Percentiles rank a stretch among this genome's conserved stretches.
phyloP scores from a whole-genome alignment of 176 grass and related monocot species.

The Lolium perenne region DNA sequence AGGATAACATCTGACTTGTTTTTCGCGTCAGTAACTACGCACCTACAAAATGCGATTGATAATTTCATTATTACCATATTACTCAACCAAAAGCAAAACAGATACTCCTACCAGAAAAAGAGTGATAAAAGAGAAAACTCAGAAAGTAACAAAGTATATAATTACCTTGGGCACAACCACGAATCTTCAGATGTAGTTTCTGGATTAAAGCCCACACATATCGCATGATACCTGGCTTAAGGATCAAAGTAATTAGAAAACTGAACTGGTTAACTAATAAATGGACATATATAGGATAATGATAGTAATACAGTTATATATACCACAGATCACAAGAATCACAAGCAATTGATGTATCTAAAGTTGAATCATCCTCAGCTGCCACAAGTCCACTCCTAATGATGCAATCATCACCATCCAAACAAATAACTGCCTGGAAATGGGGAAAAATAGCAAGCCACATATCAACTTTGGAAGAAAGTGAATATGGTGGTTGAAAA shows the following conservation, averaged over 20 bases:
- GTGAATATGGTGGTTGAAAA: conserved; percentile 27
- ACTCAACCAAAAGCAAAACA: conserved; percentile 12
- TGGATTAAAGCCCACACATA: conserved; percentile 84
- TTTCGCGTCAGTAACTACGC: conserved; percentile 52
- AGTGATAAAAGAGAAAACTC: conserved; percentile 22
- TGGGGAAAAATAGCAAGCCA: conserved; percentile 31
- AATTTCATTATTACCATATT: conserved; percentile 33
- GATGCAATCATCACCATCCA: conserved; percentile 80
- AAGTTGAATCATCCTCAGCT: conserved; percentile 60
- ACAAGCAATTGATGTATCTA: conserved; percentile 97
- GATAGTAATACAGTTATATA: conserved; percentile 17
- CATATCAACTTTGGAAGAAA: conserved; percentile 37
- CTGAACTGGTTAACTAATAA: conserved; percentile 24
- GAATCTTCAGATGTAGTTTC: conserved; percentile 57
- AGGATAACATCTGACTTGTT: conserved; percentile 46
- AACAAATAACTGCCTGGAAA: conserved; percentile 85
- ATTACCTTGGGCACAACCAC: conserved; percentile 97
- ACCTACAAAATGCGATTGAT: conserved; percentile 50
- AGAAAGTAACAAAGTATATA: conserved; percentile 31
- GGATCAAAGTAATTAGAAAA: conserved; percentile 49
- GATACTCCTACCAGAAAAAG: conserved; percentile 5
- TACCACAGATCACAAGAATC: conserved; percentile 99
- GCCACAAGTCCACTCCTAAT: conserved; percentile 68
- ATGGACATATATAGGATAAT: conserved; percentile 13
- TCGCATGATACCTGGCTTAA: conserved; percentile 93